Evolutionary conservation across 1,284 basidiomycete genomes (phyloP), one percentile per base, ranked within the genome.

Genomic region (Ustilago nuda): DNA sequence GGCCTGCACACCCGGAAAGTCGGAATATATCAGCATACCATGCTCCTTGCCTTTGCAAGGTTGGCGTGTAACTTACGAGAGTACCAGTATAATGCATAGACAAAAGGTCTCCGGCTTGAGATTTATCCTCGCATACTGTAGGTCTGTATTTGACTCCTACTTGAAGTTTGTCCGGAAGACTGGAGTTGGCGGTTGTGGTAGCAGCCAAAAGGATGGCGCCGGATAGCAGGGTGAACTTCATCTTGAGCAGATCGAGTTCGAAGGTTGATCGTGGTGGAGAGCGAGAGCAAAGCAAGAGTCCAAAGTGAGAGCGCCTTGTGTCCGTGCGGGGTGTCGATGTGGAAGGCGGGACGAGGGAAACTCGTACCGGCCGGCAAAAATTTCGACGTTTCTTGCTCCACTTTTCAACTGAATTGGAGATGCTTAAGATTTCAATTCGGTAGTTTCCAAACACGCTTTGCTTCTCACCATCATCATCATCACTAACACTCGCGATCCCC

Each of bases 61-160:
- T 39, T 37, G 19, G 12, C 36, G 15, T 11, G 17, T 5, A 7
- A 63, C 74, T 53, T 61, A 76, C 75, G 6, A 90, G 87, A 8
- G 88, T 93, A 8, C 93, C 93, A 5, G 92, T 93, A 91, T 94
- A 78, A 51, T 83, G 81, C 74, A 94, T 92, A 74, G 89, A 84
- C 76, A 94, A 88, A 51, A 87, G 81, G 84, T 94, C 93, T 0
- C 92, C 92, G 46, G 88, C 90, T 82, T 87, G 85, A 0, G 92
- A 89, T 79, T 89, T 90, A 37, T 87, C 76, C 2, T 88, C 62
- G 84, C 93, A 94, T 50, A 88, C 87, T 2, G 88, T 88, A 4
- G 80, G 79, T 68, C 86, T 87, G 83, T 86, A 84, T 79, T 87
- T 88, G 79, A 89, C 87, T 9, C 78, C 86, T 52, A 83, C 77